Conservation (phyloP, 352 stramenopile genomes). For the Phytophthora multivora region DNA sequence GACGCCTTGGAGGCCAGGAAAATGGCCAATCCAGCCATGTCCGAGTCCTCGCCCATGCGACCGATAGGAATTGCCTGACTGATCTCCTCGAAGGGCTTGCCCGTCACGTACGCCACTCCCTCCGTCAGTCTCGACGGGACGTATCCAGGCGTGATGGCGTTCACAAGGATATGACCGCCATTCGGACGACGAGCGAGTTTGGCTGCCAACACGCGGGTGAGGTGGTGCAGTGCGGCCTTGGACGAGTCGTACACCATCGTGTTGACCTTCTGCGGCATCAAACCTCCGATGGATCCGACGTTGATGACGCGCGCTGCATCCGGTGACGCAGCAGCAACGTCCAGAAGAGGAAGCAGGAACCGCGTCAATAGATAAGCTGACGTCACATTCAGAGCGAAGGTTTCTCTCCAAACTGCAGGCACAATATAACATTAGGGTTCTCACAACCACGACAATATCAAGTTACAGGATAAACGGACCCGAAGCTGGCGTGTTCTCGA, state of each 20-base stretch:
- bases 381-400: constrained; percentile 95
- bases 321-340: constrained; percentile 54
- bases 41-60: constrained; percentile 83
- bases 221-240: constrained; percentile 95
- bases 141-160: constrained; percentile 93
- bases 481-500: constrained; percentile 47
- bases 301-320: constrained; percentile 75
- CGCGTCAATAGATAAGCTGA: constrained; percentile 93
- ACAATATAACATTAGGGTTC: constrained; percentile 12
- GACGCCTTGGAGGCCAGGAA: constrained; percentile 91
- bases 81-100: constrained; percentile 63
- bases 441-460: background rate
- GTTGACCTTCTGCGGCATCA: constrained; percentile 86
- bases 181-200: constrained; percentile 88
- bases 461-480: constrained; percentile 14
- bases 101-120: constrained; percentile 62
- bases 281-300: constrained; percentile 70
- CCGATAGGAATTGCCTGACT: constrained; percentile 76
- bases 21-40: constrained; percentile 94
- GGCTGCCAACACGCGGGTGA: constrained; percentile 91
- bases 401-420: constrained; percentile 87
- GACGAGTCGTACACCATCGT: constrained; percentile 95
- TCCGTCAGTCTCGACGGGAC: constrained; percentile 91
- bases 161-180: constrained; percentile 94
- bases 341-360: constrained; percentile 90